Conservation (phyloP, 495 filamentous ascomycete genomes). For the Penicillium cosmopolitanum region DNA sequence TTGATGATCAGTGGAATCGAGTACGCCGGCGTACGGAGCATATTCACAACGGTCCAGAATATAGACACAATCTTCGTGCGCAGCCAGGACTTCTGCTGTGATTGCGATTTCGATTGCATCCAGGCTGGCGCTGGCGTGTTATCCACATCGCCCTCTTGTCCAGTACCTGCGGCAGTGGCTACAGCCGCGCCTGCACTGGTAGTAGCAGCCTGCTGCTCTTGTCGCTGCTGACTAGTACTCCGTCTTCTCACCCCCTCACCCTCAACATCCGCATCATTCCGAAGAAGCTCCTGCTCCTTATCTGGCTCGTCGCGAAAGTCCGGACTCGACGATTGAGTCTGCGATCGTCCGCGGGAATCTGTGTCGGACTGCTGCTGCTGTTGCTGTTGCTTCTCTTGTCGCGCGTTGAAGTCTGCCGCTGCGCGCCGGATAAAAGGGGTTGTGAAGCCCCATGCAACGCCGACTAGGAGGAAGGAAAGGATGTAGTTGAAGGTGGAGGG, state of each 20-base stretch:
- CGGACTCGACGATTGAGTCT: conserved; percentile 3
- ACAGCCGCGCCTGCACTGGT: too few species aligned
- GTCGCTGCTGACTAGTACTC: conserved; percentile 21
- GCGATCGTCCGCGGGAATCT: conserved; percentile 15
- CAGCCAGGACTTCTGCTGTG: conserved; percentile 42
- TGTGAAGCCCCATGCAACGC: conserved; percentile 79
- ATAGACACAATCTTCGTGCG: conserved; percentile 57
- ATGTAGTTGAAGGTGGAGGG: conserved; percentile 78
- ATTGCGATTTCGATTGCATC: conserved; percentile 15
- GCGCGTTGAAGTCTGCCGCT: conserved; percentile 60
- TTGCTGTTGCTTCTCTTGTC: conserved; percentile 35
- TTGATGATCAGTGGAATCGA: conserved; percentile 86
- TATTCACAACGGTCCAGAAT: conserved; percentile 74
- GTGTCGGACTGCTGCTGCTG: conserved; percentile 4
- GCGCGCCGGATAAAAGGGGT: conserved; percentile 64
- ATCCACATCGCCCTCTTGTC: conserved; percentile 25
- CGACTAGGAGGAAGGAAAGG: conserved; percentile 88
- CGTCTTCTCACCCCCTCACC: conserved; percentile 21
- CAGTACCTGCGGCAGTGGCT: neutral
- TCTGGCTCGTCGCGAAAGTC: neutral
- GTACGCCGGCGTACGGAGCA: conserved; percentile 81
- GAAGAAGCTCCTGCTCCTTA: conserved; percentile 31
- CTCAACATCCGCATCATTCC: conserved; percentile 12
- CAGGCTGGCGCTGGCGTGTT: conserved; percentile 30
- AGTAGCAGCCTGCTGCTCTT: conserved; percentile 1